Conservation (phyloP, 331 rosid species). For the Erythrophleum ivorense region DNA sequence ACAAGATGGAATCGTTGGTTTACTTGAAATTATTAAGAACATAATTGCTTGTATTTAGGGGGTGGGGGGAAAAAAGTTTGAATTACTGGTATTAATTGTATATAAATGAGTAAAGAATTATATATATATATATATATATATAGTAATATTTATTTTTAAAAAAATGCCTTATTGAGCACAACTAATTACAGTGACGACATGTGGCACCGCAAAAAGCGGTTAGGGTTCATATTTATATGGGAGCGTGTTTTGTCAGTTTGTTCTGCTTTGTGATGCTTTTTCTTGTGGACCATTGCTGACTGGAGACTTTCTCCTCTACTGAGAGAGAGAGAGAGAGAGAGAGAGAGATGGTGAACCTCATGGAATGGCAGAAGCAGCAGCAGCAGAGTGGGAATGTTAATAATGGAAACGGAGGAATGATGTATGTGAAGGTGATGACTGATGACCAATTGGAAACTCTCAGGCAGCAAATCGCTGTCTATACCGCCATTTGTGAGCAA, state of each 20-base stretch:
- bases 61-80: no score
- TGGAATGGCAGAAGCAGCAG: slow-evolving; percentile 52
- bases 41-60: no score
- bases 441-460: slow-evolving; percentile 95
- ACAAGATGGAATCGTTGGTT: no score
- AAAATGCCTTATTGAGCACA: not conserved
- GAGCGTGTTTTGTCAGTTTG: slow-evolving; percentile 2
- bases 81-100: not conserved
- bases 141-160: not conserved
- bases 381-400: slow-evolving; percentile 26
- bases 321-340: not conserved
- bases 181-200: not conserved
- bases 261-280: slow-evolving; percentile 1
- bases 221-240: slow-evolving; percentile 5
- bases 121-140: no score
- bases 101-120: no score
- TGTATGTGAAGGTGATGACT: slow-evolving; percentile 92
- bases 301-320: not conserved
- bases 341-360: slow-evolving; percentile 46
- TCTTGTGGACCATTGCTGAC: slow-evolving; percentile 37
- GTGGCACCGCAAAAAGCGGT: slow-evolving; percentile 13
- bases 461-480: slow-evolving; percentile 82
- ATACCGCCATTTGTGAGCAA: slow-evolving; percentile 82
- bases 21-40: no score
- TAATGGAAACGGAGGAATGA: slow-evolving; percentile 31